Evolutionary conservation across 2,329 filamentous ascomycete genomes (phyloP), one percentile per base, ranked within the genome.

Genomic region (Cladosporium sp.): DNA sequence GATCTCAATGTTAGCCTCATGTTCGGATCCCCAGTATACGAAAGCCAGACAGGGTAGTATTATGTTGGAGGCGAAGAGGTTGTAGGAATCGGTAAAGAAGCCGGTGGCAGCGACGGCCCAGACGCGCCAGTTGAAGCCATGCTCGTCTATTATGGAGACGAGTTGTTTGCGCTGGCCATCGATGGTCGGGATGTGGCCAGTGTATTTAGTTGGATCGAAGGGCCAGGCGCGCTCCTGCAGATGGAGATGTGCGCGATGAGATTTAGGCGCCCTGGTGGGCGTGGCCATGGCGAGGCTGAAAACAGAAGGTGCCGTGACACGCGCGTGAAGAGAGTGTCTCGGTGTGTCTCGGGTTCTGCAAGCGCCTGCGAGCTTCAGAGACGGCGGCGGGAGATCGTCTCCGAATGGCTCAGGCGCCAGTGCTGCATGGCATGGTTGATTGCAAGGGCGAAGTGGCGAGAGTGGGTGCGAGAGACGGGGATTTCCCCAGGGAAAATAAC

Each of bases 41-140:
- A 77, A 79, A 5, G 74, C 76, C 10, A 80, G 68, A 69, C 77
- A 77, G 3, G 78, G 77, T 3, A 78, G 75, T 18, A 79, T 76
- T 10, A 79, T 75, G 64, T 79, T 79, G 32, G 78, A 70, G 7
- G 77, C 73, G 63, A 79, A 79, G 1, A 79, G 69, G 34, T 76
- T 78, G 67, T 79, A 79, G 0, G 76, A 71, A 60, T 79, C 78
- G 2, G 78, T 79, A 39, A 80, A 68, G 67, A 79, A 79, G 7
- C 78, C 78, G 25, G 77, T 74, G 16, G 76, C 77, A 23, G 78
- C 77, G n/a, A 79, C 77, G 11, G 77, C 64, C 46, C 77, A 76
- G 14, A 78, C 76, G 14, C 58, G 65, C 67, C 66, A 67, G 43
- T 71, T 68, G 65, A 70, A 68, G 39, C 67, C 70, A 53, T 66